Evolutionary conservation across 2,329 filamentous ascomycete genomes (phyloP).

Genomic region (Daldinia sp.): DNA sequence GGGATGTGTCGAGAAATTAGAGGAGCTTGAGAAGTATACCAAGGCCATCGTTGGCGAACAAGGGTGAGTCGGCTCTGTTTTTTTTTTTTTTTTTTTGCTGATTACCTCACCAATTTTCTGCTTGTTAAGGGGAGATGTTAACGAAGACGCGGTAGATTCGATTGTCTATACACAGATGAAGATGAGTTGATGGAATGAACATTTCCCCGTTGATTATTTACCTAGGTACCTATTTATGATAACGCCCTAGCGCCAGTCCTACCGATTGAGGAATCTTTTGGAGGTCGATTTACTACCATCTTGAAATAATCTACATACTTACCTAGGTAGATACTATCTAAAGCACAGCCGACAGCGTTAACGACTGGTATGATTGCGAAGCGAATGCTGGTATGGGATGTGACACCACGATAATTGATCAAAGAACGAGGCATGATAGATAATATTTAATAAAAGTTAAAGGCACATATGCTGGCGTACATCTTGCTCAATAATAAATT

Average conservation of each 20-base stretch:
- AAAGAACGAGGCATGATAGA: not conserved
- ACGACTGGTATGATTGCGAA: not conserved
- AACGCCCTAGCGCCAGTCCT: not conserved
- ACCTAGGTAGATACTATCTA: no score
- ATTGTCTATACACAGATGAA: constrained; percentile 41
- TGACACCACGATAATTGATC: not conserved
- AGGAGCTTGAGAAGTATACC: constrained; percentile 63
- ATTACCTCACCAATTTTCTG: not conserved
- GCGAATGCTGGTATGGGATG: not conserved
- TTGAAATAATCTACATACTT: not conserved
- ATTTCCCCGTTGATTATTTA: no score
- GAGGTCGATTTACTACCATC: not conserved
- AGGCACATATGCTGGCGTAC: no score
- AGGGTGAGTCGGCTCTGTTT: constrained; percentile 47
- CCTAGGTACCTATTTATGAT: not conserved
- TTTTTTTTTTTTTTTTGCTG: not conserved
- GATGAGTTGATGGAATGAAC: constrained; percentile 10
- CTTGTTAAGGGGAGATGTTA: not conserved
- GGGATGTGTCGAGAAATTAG: constrained; percentile 62
- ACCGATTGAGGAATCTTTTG: not conserved
- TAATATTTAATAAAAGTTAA: no score
- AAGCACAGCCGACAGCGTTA: not conserved
- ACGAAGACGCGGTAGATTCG: constrained; percentile 45
- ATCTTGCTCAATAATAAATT: no score
- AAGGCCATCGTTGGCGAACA: constrained; percentile 67